Evolutionary conservation across 2,329 filamentous ascomycete species (phyloP).

Genomic region (Aspergillus floridensis): DNA sequence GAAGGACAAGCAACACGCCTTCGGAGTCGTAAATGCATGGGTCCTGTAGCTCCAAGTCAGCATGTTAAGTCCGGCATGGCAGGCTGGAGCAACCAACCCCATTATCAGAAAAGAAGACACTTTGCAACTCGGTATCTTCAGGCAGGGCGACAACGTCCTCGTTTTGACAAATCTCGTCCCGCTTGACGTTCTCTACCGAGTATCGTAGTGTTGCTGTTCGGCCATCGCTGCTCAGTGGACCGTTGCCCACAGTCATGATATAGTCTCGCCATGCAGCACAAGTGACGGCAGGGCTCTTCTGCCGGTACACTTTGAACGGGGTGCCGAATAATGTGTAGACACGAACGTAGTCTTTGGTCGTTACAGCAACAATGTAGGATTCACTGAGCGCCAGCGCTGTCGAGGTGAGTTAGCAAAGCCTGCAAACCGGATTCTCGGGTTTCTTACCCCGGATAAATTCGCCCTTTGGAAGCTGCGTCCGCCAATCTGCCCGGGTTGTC

Average conservation of each 20-base stretch:
- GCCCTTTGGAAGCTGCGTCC: conserved; percentile 79
- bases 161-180: conserved; percentile 90
- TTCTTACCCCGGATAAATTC: conserved; percentile 66
- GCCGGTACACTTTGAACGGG: conserved; percentile 82
- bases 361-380: conserved; percentile 86
- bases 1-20: conserved; percentile 79
- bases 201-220: conserved; percentile 71
- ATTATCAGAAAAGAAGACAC: conserved; percentile 85
- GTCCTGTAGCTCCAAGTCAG: conserved; percentile 55
- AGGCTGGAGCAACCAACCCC: conserved; percentile 58
- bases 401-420: not conserved
- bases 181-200: conserved; percentile 90
- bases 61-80: not conserved
- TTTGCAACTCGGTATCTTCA: conserved; percentile 69
- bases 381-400: conserved; percentile 82
- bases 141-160: conserved; percentile 87
- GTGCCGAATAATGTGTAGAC: conserved; percentile 92
- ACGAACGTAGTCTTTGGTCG: conserved; percentile 81
- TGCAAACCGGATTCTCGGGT: not conserved
- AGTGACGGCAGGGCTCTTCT: conserved; percentile 89
- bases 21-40: conserved; percentile 95
- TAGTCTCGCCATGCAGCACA: conserved; percentile 95
- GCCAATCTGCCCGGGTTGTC: conserved; percentile 88
- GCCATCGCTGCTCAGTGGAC: conserved; percentile 76
- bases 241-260: conserved; percentile 93